Evolutionary conservation across 2,329 filamentous ascomycete species (phyloP).

Genomic region (Acrocalymma vagum): DNA sequence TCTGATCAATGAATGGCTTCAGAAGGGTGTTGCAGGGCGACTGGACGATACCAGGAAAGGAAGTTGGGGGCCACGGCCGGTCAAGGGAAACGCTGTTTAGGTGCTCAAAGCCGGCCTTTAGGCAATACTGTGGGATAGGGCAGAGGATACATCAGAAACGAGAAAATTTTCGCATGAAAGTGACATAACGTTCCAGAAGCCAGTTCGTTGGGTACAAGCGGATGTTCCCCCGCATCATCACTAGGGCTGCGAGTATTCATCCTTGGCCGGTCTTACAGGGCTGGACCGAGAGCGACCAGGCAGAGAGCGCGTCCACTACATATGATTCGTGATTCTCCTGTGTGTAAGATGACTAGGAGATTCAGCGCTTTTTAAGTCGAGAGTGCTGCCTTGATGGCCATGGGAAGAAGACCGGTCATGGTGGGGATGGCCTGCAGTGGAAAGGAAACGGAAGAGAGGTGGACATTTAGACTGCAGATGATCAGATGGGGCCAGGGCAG

Average conservation of each 20-base stretch:
- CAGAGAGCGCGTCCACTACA: constrained; percentile 13
- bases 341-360: constrained; percentile 17
- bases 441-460: constrained; percentile 13
- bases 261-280: constrained; percentile 6
- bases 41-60: constrained; percentile 14
- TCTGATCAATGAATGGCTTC: no score
- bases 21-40: constrained; percentile 6
- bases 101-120: no score
- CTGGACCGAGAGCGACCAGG: constrained; percentile 10
- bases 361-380: constrained; percentile 21
- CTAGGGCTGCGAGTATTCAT: not conserved
- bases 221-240: no score
- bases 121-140: no score
- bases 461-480: constrained; percentile 20
- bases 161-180: no score
- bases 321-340: constrained; percentile 16
- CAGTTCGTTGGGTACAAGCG: no score
- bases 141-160: no score
- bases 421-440: constrained; percentile 30
- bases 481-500: constrained; percentile 30
- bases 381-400: constrained; percentile 40
- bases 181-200: no score
- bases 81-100: no score
- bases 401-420: constrained; percentile 39
- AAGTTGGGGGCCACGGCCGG: constrained; percentile 26